phyloP scores from a whole-genome alignment of 2,329 filamentous ascomycete genomes.

The Penicillium sumatraense region DNA sequence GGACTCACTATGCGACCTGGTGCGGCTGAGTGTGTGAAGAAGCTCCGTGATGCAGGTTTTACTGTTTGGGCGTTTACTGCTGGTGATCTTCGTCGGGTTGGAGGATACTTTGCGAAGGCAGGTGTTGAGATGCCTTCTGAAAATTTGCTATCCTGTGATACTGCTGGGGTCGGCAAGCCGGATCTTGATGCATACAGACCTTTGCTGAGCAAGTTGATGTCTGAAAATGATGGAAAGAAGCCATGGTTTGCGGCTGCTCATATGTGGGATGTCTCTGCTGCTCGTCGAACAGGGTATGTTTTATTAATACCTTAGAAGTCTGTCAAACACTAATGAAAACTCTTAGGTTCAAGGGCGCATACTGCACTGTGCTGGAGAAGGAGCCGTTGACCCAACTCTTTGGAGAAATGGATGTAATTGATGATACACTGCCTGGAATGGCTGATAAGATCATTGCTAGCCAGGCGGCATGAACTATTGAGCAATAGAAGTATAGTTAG shows the following conservation, averaged over 20 bases:
- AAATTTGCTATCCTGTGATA: constrained; percentile 33
- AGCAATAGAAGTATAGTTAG: not conserved
- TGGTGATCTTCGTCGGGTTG: constrained; percentile 29
- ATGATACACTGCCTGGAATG: constrained; percentile 29
- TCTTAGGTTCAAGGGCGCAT: constrained; percentile 31
- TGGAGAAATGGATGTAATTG: constrained; percentile 36
- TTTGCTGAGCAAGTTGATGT: constrained; percentile 24
- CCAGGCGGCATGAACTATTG: constrained; percentile 11
- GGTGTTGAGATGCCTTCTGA: constrained; percentile 28
- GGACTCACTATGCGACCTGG: constrained; percentile 39
- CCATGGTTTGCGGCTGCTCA: constrained; percentile 38
- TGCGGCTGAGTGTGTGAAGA: constrained; percentile 42
- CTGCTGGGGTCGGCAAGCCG: constrained; percentile 32
- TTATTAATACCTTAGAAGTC: not conserved
- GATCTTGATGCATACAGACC: constrained; percentile 29
- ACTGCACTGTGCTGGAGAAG: constrained; percentile 28
- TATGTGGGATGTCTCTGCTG: constrained; percentile 37
- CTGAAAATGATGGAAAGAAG: constrained; percentile 19
- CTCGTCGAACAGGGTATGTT: constrained; percentile 29
- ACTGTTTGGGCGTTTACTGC: constrained; percentile 36
- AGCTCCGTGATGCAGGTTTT: constrained; percentile 36
- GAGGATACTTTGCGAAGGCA: constrained; percentile 30
- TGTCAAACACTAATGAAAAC: not conserved
- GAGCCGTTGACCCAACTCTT: constrained; percentile 30
- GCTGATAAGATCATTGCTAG: constrained; percentile 33